Evolutionary conservation across 257 asterid genomes (phyloP).

Genomic region (Hygrophila difformis): DNA sequence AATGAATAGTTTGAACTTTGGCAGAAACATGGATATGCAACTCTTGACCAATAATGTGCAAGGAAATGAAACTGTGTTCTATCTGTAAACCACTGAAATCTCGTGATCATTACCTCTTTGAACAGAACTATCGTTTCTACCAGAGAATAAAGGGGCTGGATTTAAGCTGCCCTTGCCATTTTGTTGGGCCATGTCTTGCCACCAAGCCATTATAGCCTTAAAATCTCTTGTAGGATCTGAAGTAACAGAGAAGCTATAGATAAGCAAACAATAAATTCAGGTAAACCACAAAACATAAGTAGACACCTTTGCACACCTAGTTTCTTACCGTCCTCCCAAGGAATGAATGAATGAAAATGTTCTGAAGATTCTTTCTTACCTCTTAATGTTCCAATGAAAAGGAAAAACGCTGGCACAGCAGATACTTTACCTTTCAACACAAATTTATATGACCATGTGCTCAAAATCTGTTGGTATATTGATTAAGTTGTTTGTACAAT

Average conservation of each 20-base stretch:
- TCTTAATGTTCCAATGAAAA: neutral
- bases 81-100: slow-evolving; percentile 13
- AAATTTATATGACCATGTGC: neutral
- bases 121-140: slow-evolving; percentile 28
- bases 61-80: neutral
- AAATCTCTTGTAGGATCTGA: slow-evolving; percentile 66
- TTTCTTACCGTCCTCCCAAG: neutral
- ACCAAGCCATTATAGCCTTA: slow-evolving; percentile 91
- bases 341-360: neutral
- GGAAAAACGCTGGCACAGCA: neutral
- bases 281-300: slow-evolving; percentile 7
- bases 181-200: slow-evolving; percentile 97
- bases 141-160: slow-evolving; percentile 22
- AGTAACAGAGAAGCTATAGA: neutral
- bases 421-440: neutral
- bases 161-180: slow-evolving; percentile 47
- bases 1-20: no score
- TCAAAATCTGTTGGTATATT: neutral
- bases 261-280: no score
- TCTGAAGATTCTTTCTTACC: neutral
- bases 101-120: slow-evolving; percentile 46
- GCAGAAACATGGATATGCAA: no score
- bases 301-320: slow-evolving; percentile 2
- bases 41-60: neutral
- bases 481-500: no score